A percentile compares a stretch with the other conserved stretches of the same genome.
Conservation (phyloP, 495 filamentous ascomycete genomes). For the Thozetella sp. region DNA sequence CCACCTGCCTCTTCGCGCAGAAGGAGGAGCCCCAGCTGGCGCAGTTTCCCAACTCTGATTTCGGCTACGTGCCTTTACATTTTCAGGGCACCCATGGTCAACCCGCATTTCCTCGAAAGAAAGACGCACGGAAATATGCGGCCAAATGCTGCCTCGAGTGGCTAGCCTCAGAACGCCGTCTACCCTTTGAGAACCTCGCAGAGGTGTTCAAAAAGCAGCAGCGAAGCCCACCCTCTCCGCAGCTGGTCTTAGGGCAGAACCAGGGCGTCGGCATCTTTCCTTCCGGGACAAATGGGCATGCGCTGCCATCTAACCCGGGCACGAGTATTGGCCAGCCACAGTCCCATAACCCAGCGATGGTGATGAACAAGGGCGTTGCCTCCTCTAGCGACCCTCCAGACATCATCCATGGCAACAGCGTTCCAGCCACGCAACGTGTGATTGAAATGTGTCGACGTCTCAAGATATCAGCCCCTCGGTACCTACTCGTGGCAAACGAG, state of each 20-base stretch:
- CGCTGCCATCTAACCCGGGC: background rate
- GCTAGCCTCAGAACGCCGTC: conserved; percentile 26
- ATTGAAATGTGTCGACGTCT: background rate
- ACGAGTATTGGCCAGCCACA: background rate
- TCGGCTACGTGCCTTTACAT: conserved; percentile 15
- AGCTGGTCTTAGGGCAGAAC: too few relatives aligned
- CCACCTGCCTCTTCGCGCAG: conserved; percentile 14
- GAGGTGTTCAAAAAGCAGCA: conserved; percentile 10
- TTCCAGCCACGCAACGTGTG: background rate
- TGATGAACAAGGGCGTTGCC: background rate
- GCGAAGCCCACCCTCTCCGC: background rate
- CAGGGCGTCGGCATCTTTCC: too few relatives aligned
- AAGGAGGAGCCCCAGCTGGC: conserved; percentile 10
- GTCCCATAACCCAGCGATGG: background rate
- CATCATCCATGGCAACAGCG: background rate
- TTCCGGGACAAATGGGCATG: too few relatives aligned
- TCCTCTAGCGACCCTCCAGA: background rate
- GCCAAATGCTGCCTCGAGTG: conserved; percentile 40
- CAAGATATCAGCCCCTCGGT: background rate
- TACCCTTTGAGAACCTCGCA: conserved; percentile 16
- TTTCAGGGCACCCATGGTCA: background rate
- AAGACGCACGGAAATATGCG: conserved; percentile 46
- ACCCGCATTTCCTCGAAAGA: conserved; percentile 34
- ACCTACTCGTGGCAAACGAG: background rate
- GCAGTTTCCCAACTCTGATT: conserved; percentile 24